Conservation (phyloP, 73 alveolate species). For the Paramecium tetraurelia region DNA sequence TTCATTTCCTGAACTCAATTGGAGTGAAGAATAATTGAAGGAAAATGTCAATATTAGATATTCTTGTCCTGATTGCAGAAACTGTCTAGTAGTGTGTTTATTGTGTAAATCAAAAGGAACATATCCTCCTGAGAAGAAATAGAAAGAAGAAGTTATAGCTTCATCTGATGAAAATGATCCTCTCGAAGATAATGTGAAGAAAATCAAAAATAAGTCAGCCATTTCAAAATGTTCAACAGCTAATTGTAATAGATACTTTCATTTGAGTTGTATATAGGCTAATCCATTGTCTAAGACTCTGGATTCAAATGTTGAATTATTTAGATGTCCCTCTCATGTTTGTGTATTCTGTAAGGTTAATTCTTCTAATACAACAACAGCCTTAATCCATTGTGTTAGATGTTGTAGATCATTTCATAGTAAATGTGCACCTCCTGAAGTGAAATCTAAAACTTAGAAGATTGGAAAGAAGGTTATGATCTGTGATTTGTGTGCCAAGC, state of each 20-base stretch:
- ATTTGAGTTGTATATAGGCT: conserved; percentile 39
- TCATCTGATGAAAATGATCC: conserved; percentile 46
- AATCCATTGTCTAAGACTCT: conserved; percentile 29
- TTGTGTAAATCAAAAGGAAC: conserved; percentile 70
- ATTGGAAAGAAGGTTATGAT: conserved; percentile 54
- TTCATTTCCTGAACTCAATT: conserved; percentile 57
- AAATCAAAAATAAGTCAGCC: neutral
- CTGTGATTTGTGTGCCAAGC: conserved; percentile 28
- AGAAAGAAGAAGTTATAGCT: neutral
- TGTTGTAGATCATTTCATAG: conserved; percentile 55
- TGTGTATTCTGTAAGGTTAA: conserved; percentile 41
- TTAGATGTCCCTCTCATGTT: conserved; percentile 57
- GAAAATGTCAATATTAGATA: conserved; percentile 56
- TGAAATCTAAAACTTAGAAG: neutral
- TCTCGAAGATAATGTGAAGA: neutral
- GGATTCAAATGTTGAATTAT: conserved; percentile 36
- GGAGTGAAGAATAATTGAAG: conserved; percentile 60
- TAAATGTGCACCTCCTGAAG: conserved; percentile 38
- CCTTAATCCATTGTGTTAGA: conserved; percentile 55
- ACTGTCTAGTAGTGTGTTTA: conserved; percentile 70
- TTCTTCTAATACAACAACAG: conserved; percentile 43
- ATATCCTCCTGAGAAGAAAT: conserved; percentile 35
- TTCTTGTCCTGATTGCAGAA: conserved; percentile 77
- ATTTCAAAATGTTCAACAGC: conserved; percentile 60
- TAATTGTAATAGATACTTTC: conserved; percentile 53